Percentiles rank a stretch among this genome's conserved stretches.
phyloP scores from a whole-genome alignment of 73 alveolate genomes.

The Uronychia setigera region DNA sequence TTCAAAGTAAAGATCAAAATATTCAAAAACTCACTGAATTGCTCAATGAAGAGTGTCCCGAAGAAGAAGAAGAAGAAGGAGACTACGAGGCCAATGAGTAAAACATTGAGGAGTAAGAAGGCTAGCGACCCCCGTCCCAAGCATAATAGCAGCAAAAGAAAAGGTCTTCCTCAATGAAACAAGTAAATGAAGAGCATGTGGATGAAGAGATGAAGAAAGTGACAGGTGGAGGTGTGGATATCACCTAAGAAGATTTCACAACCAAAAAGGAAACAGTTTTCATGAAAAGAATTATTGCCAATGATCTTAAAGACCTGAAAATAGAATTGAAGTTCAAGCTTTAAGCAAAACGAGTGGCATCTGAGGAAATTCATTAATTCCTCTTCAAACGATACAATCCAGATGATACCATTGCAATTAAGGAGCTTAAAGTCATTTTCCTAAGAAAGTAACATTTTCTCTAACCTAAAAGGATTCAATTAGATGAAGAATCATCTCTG shows the following conservation, averaged over 20 bases:
- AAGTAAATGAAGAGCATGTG: background rate
- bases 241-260: background rate
- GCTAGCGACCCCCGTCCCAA: no score
- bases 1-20: background rate
- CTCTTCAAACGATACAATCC: constrained; percentile 29
- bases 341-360: constrained; percentile 14
- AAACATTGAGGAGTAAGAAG: background rate
- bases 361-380: constrained; percentile 24
- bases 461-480: background rate
- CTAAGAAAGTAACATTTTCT: background rate
- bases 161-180: no score
- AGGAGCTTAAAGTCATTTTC: background rate
- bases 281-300: background rate
- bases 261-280: background rate
- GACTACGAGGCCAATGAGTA: background rate
- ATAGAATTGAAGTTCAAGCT: constrained; percentile 31
- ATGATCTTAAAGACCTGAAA: constrained; percentile 4
- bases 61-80: background rate
- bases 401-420: constrained; percentile 13
- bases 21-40: constrained; percentile 5
- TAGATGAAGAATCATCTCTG: background rate
- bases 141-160: background rate
- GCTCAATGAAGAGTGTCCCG: background rate
- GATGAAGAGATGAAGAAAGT: constrained; percentile 1
- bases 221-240: background rate